Evolutionary conservation across 148 eudicot genomes (phyloP).

Genomic region (Rhododendron williamsianum): DNA sequence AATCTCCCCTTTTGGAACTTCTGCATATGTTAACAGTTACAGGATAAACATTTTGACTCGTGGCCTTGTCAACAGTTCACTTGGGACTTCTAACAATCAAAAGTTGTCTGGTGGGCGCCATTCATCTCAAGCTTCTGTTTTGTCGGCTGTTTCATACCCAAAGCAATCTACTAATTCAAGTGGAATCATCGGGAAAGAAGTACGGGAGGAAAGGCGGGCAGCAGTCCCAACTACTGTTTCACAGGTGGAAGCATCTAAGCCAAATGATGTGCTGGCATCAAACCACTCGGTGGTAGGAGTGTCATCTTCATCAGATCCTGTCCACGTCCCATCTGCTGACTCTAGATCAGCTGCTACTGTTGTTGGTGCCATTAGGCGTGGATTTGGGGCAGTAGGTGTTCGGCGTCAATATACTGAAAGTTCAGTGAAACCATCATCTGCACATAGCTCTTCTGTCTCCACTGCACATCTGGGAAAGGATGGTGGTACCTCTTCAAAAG

Average conservation of each 20-base stretch:
- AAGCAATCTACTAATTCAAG: slow-evolving; percentile 27
- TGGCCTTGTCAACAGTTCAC: slow-evolving; percentile 30
- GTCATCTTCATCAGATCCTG: slow-evolving; percentile 90
- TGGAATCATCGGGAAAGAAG: slow-evolving; percentile 28
- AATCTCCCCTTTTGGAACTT: neutral
- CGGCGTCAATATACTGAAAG: slow-evolving; percentile 56
- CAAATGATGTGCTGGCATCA: slow-evolving; percentile 38
- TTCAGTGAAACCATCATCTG: slow-evolving; percentile 41
- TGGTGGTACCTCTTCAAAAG: slow-evolving; percentile 34
- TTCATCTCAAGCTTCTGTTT: slow-evolving; percentile 30
- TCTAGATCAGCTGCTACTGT: slow-evolving; percentile 62
- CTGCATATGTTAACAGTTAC: neutral
- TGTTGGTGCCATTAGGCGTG: slow-evolving; percentile 87
- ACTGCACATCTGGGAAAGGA: slow-evolving; percentile 36
- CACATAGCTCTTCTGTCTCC: slow-evolving; percentile 36
- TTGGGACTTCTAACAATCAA: slow-evolving; percentile 35
- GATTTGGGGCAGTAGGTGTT: slow-evolving; percentile 80
- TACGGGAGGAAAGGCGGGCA: slow-evolving; percentile 28
- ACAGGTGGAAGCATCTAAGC: slow-evolving; percentile 28
- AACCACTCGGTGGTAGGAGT: slow-evolving; percentile 62
- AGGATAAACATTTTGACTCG: neutral
- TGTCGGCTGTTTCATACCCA: slow-evolving; percentile 31
- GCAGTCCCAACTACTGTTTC: slow-evolving; percentile 27
- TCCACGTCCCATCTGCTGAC: slow-evolving; percentile 80
- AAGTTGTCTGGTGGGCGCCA: slow-evolving; percentile 28